Conservation (phyloP, 441 rosid genomes). For the Mallotus repandus region DNA sequence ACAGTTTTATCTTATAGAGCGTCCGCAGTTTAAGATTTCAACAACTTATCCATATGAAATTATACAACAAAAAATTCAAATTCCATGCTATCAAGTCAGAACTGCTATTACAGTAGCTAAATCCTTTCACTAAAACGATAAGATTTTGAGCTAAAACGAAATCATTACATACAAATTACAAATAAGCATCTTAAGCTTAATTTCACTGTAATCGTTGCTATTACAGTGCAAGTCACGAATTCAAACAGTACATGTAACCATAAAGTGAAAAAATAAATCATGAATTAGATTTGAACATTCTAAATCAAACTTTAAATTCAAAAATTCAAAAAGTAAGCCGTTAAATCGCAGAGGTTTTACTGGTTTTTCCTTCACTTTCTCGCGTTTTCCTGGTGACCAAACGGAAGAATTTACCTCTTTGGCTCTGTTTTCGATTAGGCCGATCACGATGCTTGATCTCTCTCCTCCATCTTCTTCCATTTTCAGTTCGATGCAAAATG, state of each 20-base stretch:
- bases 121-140: background rate
- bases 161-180: background rate
- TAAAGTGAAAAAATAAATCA: too few species aligned
- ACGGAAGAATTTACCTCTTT: conserved; percentile 68
- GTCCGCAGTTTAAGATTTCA: background rate
- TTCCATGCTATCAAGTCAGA: background rate
- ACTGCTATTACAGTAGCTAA: background rate
- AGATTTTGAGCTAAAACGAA: background rate
- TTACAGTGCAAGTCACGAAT: background rate
- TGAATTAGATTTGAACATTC: too few species aligned
- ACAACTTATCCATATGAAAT: background rate
- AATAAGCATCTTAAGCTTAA: background rate
- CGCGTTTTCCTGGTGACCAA: conserved; percentile 29
- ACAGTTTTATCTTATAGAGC: background rate
- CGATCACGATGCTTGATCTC: conserved; percentile 78
- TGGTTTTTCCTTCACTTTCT: conserved; percentile 7
- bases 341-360: background rate
- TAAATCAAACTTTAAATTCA: background rate
- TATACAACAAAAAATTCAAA: background rate
- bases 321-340: background rate
- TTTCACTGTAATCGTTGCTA: too few species aligned
- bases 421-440: conserved; percentile 92
- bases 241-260: background rate
- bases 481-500: conserved; percentile 19
- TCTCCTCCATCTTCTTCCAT: conserved; percentile 95